Base-by-base conservation (phyloP, 192 early-diverging fungal species). In the Spizellomyces sp. region DNA sequence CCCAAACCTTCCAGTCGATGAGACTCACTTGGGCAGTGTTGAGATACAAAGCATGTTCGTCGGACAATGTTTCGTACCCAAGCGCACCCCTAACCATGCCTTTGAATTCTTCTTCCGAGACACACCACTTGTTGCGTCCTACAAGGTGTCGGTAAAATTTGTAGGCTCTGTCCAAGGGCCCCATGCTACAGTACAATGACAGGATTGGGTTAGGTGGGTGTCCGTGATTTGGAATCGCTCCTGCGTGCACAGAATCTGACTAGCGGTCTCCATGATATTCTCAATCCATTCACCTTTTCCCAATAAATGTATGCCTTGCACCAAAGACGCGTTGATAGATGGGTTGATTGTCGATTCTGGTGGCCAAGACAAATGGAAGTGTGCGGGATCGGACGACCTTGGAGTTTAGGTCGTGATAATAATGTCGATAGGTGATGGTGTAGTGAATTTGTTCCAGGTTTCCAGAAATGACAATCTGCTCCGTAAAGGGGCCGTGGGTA, bases 251-350 rank as follows among this genome's bases (percentile, higher is more conserved):
- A 36, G 27, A 36, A 36, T 36, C 27, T 36, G 27, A 36, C 27
- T 36, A 3, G 3, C 27, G 27, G 27, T 36, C 27, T 36, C 27
- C 27, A 36, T 0, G 27, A 36, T 0, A 36, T 36, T 36, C 27
- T 36, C 27, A 6, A 4, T 61, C 59, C 17, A 9, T 8, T 61
- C 36, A 61, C 59, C 14, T 14, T 61, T 19, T 42, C 5, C 59
- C 59, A 17, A 61, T 61, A 61, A 61, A 61, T 15, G 15, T 61
- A 42, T 27, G 59, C 59, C 15, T 42, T 41, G 59, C 59, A 42
- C 36, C 59, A 15, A 61, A 61, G 59, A 22, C 54, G n/a, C 54
- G 54, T 22, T 19, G 22, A 22, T 56, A 56, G n/a, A 56, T 56
- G n/a, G 54, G 54, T n/a, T 19, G n/a, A 56, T 56, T 56, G 54